Evolutionary conservation across 2,329 filamentous ascomycete genomes (phyloP).

Genomic region (Hypoxylon sp.): DNA sequence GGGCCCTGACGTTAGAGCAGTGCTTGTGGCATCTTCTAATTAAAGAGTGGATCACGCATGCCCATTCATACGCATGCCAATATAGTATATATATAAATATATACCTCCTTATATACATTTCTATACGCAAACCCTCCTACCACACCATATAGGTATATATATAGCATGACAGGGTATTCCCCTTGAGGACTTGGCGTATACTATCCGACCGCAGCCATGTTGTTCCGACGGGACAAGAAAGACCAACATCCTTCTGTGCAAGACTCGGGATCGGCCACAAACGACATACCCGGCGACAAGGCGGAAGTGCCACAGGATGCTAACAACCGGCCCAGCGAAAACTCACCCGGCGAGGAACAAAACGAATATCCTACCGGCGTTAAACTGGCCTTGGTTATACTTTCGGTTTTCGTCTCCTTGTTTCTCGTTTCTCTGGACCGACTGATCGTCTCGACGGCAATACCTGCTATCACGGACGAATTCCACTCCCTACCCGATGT

Average conservation of each 20-base stretch:
- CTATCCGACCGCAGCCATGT: conserved; percentile 11
- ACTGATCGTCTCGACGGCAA: conserved; percentile 58
- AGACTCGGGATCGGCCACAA: conserved; percentile 11
- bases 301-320: conserved; percentile 36
- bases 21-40: background rate
- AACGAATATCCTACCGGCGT: conserved; percentile 55
- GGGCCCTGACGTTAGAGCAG: background rate
- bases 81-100: conserved; percentile 3
- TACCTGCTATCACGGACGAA: conserved; percentile 58
- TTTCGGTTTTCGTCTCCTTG: conserved; percentile 56
- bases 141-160: background rate
- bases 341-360: conserved; percentile 34
- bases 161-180: background rate
- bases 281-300: conserved; percentile 15
- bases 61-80: background rate
- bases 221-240: conserved; percentile 43
- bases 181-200: background rate
- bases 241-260: conserved; percentile 17
- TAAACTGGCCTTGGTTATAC: conserved; percentile 53
- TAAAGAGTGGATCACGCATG: background rate
- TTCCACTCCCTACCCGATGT: conserved; percentile 57
- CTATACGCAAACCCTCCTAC: background rate
- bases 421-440: conserved; percentile 59
- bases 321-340: conserved; percentile 22
- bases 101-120: background rate